phyloP scores from a whole-genome alignment of 139 green algal species.

The Haematococcus lacustris region DNA sequence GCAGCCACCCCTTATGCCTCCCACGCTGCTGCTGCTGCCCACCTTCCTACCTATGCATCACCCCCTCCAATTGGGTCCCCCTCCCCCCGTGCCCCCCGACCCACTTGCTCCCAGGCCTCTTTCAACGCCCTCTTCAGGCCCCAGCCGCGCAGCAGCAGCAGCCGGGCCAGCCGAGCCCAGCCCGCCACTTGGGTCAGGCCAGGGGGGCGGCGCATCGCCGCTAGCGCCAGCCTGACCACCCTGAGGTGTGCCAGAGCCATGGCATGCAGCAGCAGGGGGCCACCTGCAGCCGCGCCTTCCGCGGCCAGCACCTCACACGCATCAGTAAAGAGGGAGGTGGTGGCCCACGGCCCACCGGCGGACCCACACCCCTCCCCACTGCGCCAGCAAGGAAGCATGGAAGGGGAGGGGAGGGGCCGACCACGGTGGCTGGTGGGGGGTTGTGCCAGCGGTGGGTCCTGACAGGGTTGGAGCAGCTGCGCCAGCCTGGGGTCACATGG shows the following conservation, averaged over 20 bases:
- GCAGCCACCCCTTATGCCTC: too few relatives aligned
- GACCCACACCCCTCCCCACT: neutral
- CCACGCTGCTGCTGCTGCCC: neutral
- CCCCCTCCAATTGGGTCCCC: too few relatives aligned
- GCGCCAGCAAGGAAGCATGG: too few relatives aligned
- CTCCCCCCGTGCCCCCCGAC: too few relatives aligned
- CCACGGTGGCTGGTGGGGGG: too few relatives aligned
- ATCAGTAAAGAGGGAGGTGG: too few relatives aligned
- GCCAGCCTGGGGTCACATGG: too few relatives aligned
- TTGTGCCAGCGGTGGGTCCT: too few relatives aligned
- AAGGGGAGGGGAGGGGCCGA: too few relatives aligned
- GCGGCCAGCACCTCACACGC: constrained; percentile 7
- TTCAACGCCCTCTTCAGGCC: constrained; percentile 26
- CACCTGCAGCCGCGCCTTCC: constrained; percentile 3
- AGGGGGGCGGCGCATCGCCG: constrained; percentile 30
- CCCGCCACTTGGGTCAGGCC: constrained; percentile 40
- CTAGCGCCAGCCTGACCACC: constrained; percentile 12
- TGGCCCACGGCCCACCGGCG: too few relatives aligned
- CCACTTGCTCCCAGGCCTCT: constrained; percentile 48
- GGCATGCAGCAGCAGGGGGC: constrained; percentile 14
- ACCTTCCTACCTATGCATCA: too few relatives aligned
- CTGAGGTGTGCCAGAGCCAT: constrained; percentile 44
- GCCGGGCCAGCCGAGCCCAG: constrained; percentile 40
- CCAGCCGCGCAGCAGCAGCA: constrained; percentile 56
- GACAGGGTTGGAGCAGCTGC: too few relatives aligned